Conservation (phyloP, 192 early-diverging fungal genomes). For the Umbelopsis sp. region DNA sequence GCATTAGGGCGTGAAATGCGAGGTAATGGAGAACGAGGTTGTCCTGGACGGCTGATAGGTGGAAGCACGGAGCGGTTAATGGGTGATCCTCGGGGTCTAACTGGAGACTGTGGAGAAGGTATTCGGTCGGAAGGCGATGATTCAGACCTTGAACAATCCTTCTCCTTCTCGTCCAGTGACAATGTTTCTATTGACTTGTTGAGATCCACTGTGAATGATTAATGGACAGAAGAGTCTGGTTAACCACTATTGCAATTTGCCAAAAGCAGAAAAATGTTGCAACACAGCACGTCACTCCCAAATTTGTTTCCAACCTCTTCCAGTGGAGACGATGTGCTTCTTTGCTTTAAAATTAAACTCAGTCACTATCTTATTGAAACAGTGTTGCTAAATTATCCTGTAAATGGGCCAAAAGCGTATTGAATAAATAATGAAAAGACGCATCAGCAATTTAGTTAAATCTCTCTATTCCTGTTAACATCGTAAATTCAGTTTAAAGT, state of each 20-base stretch:
- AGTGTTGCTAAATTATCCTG: too few species aligned
- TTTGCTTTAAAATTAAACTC: too few species aligned
- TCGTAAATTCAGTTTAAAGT: too few species aligned
- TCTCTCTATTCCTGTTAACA: too few species aligned
- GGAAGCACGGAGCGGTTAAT: constrained; percentile 26
- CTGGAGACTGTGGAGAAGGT: not conserved
- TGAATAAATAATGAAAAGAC: too few species aligned
- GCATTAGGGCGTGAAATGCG: constrained; percentile 19
- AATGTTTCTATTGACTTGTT: constrained; percentile 24
- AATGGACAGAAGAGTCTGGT: not conserved
- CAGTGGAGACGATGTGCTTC: too few species aligned
- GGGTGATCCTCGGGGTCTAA: not conserved
- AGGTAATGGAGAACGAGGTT: constrained; percentile 14
- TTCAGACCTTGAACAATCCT: not conserved
- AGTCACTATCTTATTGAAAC: too few species aligned
- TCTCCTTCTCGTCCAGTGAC: constrained; percentile 22
- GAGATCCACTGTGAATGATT: constrained; percentile 25
- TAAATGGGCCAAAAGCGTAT: too few species aligned
- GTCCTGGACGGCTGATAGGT: constrained; percentile 24
- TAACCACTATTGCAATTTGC: not conserved
- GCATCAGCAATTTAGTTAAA: too few species aligned
- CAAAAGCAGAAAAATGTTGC: not conserved
- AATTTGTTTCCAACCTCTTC: too few species aligned
- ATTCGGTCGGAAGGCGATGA: not conserved
- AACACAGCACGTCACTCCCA: too few species aligned